Evolutionary conservation across 1,284 basidiomycete genomes (phyloP).

Genomic region (Tylopilus sp.): DNA sequence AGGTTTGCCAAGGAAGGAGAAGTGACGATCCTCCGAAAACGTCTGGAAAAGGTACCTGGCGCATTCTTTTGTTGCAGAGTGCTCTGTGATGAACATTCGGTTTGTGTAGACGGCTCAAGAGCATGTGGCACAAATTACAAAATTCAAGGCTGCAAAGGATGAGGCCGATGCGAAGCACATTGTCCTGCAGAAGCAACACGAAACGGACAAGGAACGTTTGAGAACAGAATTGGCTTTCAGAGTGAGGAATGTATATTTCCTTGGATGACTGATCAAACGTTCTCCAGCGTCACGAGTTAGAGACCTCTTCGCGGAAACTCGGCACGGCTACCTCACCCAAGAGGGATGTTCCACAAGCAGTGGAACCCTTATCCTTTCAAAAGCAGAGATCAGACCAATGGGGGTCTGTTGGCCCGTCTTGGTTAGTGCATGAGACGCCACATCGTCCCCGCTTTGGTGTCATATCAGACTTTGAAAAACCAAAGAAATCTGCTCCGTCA

Average conservation of each 20-base stretch:
- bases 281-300: slow-evolving; percentile 65
- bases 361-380: slow-evolving; percentile 39
- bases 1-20: slow-evolving; percentile 34
- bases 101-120: slow-evolving; percentile 49
- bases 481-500: slow-evolving; percentile 10
- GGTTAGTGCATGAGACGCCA: slow-evolving; percentile 37
- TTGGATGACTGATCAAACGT: slow-evolving; percentile 14
- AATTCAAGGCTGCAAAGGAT: slow-evolving; percentile 57
- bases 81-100: neutral
- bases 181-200: slow-evolving; percentile 54
- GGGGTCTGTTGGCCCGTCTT: slow-evolving; percentile 28
- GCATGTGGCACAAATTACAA: slow-evolving; percentile 54
- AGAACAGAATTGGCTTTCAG: slow-evolving; percentile 69
- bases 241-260: slow-evolving; percentile 36
- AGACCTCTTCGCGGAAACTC: slow-evolving; percentile 52
- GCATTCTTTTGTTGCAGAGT: neutral
- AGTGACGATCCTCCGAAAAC: slow-evolving; percentile 33
- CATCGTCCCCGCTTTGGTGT: slow-evolving; percentile 34
- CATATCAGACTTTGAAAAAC: slow-evolving; percentile 22
- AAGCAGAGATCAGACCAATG: slow-evolving; percentile 38
- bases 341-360: slow-evolving; percentile 40
- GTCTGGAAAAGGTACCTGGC: slow-evolving; percentile 29
- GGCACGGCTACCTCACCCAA: slow-evolving; percentile 42
- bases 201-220: slow-evolving; percentile 65
- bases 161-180: slow-evolving; percentile 53